These are phyloP conservation scores for Zalerion maritima DNA, from an alignment of 495 filamentous ascomycete genomes.

Conservation along the genomic window DNA sequence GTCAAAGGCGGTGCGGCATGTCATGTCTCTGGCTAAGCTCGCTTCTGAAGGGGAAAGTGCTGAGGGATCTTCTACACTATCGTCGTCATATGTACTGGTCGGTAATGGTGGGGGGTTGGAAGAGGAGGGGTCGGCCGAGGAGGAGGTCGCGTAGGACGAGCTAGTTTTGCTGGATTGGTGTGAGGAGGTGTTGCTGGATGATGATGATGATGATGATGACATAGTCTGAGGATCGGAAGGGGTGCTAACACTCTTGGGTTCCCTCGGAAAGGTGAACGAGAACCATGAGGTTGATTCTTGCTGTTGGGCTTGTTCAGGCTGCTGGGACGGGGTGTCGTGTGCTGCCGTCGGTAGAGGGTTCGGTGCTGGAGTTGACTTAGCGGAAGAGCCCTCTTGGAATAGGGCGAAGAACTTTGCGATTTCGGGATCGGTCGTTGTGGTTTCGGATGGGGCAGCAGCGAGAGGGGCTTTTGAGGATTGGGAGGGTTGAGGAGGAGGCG, in stretches of 20 bases:
- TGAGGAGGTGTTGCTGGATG: slow-evolving; percentile 5
- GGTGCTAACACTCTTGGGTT: slow-evolving; percentile 1
- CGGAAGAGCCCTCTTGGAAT: too few relatives aligned
- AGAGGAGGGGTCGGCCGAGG: slow-evolving; percentile 7
- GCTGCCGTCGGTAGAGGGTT: background rate
- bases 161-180: too few relatives aligned
- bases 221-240: slow-evolving; percentile 1
- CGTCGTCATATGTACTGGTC: slow-evolving; percentile 1
- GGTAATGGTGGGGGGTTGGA: slow-evolving; percentile 4
- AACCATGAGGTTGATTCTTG: slow-evolving; percentile 2
- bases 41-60: slow-evolving; percentile 23
- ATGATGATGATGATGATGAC: slow-evolving; percentile 5
- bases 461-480: slow-evolving; percentile 6
- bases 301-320: slow-evolving; percentile 2
- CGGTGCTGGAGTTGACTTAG: slow-evolving; percentile 14
- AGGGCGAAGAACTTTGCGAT: slow-evolving; percentile 26
- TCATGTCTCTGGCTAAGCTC: slow-evolving; percentile 66
- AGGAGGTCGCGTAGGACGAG: too few relatives aligned
- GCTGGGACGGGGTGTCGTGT: slow-evolving; percentile 1
- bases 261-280: slow-evolving; percentile 12
- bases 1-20: slow-evolving; percentile 84
- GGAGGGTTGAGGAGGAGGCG: slow-evolving; percentile 5
- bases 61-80: background rate
- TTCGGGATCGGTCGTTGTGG: slow-evolving; percentile 21
- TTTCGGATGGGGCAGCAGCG: slow-evolving; percentile 7